Evolutionary conservation across 495 filamentous ascomycete genomes (phyloP).

Genomic region (Podospora appendiculata): DNA sequence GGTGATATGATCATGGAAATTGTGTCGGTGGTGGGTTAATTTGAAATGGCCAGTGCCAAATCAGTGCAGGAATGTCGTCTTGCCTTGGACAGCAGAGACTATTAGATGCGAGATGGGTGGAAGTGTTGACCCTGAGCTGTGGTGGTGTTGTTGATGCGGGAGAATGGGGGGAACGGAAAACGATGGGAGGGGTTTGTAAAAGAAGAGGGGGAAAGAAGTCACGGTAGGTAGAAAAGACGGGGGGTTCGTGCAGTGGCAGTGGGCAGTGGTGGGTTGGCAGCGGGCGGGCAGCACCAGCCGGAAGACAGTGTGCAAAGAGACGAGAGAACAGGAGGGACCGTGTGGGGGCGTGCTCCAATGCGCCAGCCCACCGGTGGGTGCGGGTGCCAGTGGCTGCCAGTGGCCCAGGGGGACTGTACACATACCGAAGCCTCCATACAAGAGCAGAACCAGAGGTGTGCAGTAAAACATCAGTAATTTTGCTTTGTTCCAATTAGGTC

Average conservation of each 20-base stretch:
- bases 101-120: neutral
- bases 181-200: slow-evolving; percentile 26
- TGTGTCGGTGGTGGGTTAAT: slow-evolving; percentile 9
- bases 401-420: neutral
- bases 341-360: slow-evolving; percentile 10
- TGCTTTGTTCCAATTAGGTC: slow-evolving; percentile 14
- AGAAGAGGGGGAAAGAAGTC: slow-evolving; percentile 18
- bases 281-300: neutral
- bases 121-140: neutral
- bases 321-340: neutral
- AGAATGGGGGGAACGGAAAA: slow-evolving; percentile 3
- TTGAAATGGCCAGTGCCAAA: slow-evolving; percentile 19
- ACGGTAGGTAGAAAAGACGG: slow-evolving; percentile 26
- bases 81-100: slow-evolving; percentile 22
- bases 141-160: neutral
- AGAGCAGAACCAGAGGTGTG: neutral
- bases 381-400: neutral
- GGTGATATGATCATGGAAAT: slow-evolving; percentile 49
- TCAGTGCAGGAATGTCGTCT: slow-evolving; percentile 13
- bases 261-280: neutral
- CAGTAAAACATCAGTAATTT: slow-evolving; percentile 14
- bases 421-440: slow-evolving; percentile 1
- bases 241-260: slow-evolving; percentile 15
- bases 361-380: neutral
- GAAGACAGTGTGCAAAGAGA: slow-evolving; percentile 5